These are phyloP conservation scores for Neoarthrinium moseri DNA, from an alignment of 2,329 filamentous ascomycete genomes.

Conservation along the genomic window DNA sequence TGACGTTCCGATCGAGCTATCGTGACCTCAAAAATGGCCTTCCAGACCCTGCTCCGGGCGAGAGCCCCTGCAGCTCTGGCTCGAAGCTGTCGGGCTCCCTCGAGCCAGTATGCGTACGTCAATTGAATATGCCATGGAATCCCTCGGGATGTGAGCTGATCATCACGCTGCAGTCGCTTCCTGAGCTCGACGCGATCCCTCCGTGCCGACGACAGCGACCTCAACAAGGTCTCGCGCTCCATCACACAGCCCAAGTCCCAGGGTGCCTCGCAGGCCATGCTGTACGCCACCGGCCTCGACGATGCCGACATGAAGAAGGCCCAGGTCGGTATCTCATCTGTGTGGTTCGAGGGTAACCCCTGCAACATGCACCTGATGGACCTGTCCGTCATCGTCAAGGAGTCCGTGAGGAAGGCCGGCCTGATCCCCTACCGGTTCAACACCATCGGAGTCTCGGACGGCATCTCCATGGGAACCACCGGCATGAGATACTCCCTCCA, in stretches of 20 bases:
- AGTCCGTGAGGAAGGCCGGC: slow-evolving; percentile 65
- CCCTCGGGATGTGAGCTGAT: neutral
- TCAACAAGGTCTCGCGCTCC: slow-evolving; percentile 80
- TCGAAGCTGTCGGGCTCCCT: slow-evolving; percentile 20
- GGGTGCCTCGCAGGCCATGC: slow-evolving; percentile 97
- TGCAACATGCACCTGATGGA: slow-evolving; percentile 99
- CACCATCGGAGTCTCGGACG: slow-evolving; percentile 96
- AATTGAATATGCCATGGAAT: neutral
- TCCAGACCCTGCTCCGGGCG: slow-evolving; percentile 27
- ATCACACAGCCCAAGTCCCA: slow-evolving; percentile 98
- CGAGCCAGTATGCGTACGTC: slow-evolving; percentile 27
- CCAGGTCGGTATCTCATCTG: slow-evolving; percentile 95
- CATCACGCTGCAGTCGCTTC: slow-evolving; percentile 41
- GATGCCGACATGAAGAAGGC: slow-evolving; percentile 92
- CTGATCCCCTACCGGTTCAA: slow-evolving; percentile 97
- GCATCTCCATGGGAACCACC: slow-evolving; percentile 95
- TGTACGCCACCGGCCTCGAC: slow-evolving; percentile 88
- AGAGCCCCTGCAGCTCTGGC: slow-evolving; percentile 26
- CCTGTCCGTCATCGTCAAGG: slow-evolving; percentile 72
- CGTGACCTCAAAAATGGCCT: slow-evolving; percentile 22
- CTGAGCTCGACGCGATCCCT: slow-evolving; percentile 50
- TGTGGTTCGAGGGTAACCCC: slow-evolving; percentile 97
- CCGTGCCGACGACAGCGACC: slow-evolving; percentile 44
- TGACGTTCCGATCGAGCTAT: neutral
- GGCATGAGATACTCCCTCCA: slow-evolving; percentile 93